Base-by-base conservation (phyloP, 2,329 filamentous ascomycete species). In the Coniochaeta sp. region DNA sequence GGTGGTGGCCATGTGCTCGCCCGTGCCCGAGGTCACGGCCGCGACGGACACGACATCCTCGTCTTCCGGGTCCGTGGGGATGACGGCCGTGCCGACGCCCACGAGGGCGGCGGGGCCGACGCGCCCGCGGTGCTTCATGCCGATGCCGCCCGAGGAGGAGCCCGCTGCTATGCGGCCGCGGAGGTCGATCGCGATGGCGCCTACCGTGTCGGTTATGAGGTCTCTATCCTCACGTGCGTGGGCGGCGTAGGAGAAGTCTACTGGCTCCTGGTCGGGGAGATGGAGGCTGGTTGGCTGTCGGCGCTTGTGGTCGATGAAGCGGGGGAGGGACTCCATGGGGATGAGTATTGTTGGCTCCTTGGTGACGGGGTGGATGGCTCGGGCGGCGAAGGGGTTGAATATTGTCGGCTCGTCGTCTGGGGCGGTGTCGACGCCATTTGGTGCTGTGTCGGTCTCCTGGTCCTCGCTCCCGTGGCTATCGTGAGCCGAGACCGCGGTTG, bases 1-100 rank as follows among this genome's bases (percentile, higher is more conserved):
- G 0, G 91, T 95, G 0, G 92, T 96, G 31, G 91, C 89, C 87
- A 99, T 99, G 65, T 99, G 94, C 70, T 99, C 94, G 47, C 94
- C 94, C 3, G 94, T 99, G 26, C 94, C 94, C 64, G 90, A 96
- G 33, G 91, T 95, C 20, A 96, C 90, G 24, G 86, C 84, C 27
- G 90, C 92, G 26, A 96, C 89, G 45, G 79, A 82, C 7, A 83
- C 78, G 45, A 77, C 73, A 2, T 89, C 82, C 6, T 80, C 73
- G 62, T 96, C 91, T 27, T 81, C 77, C 2, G 80, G 73, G 55
- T 91, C 83, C 24, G 77, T 74, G 1, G 92, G 92, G n/a, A 96
- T 81, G 26, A 99, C 86, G 31, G 89, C 87, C 18, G 91, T 92
- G 52, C 94, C 94, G 50, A 97, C 83, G 7, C 94, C 92, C 13